Evolutionary conservation across 2,329 filamentous ascomycete species (phyloP).

Genomic region (Monilinia laxa): DNA sequence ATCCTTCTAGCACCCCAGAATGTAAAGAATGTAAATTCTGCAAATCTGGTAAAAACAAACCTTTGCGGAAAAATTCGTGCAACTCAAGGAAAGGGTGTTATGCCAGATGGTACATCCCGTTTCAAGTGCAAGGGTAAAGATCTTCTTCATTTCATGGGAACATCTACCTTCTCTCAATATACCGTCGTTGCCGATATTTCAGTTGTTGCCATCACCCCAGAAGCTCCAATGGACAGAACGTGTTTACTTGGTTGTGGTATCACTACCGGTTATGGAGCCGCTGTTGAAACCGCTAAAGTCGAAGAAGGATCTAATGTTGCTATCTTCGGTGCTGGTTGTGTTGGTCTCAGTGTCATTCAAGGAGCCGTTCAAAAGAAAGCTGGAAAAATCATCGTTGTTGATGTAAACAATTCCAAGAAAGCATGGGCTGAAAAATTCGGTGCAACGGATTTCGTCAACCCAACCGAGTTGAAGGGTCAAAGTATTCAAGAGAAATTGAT

Average conservation of each 20-base stretch:
- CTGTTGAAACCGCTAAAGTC: slow-evolving; percentile 86
- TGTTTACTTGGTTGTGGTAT: slow-evolving; percentile 97
- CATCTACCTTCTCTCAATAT: slow-evolving; percentile 97
- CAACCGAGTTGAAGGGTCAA: slow-evolving; percentile 72
- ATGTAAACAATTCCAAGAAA: slow-evolving; percentile 88
- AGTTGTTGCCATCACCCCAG: slow-evolving; percentile 85
- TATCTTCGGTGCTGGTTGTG: slow-evolving; percentile 93
- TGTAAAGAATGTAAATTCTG: slow-evolving; percentile 99
- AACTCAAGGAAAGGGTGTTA: slow-evolving; percentile 91
- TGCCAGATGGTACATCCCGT: slow-evolving; percentile 94
- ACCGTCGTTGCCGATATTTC: slow-evolving; percentile 98
- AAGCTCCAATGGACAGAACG: slow-evolving; percentile 93
- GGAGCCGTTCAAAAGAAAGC: slow-evolving; percentile 66
- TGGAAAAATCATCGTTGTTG: slow-evolving; percentile 60
- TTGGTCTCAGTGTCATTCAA: slow-evolving; percentile 93
- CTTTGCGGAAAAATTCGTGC: slow-evolving; percentile 98
- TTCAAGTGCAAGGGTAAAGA: slow-evolving; percentile 96
- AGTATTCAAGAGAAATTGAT: slow-evolving; percentile 89
- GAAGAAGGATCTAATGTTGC: slow-evolving; percentile 88
- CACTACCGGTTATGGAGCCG: slow-evolving; percentile 96
- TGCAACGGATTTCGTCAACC: slow-evolving; percentile 96
- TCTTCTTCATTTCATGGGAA: slow-evolving; percentile 98
- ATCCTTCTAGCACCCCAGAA: slow-evolving; percentile 74
- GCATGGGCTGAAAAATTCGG: slow-evolving; percentile 92
- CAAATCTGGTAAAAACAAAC: slow-evolving; percentile 99